phyloP scores from a whole-genome alignment of 2,329 filamentous ascomycete genomes.

The Plectosphaerella cucumerina region DNA sequence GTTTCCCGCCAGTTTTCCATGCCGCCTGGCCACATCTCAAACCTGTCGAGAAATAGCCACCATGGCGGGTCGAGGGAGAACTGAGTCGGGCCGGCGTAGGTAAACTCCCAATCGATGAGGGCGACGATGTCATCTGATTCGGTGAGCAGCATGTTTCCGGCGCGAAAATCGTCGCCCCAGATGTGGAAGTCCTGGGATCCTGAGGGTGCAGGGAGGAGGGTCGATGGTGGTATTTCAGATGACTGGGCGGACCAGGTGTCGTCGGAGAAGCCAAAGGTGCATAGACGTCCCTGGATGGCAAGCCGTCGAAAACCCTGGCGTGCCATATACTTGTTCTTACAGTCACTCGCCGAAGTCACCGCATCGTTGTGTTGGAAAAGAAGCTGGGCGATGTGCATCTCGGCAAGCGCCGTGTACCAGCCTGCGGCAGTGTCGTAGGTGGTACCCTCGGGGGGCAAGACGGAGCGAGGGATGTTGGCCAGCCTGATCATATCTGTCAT shows the following conservation, averaged over 20 bases:
- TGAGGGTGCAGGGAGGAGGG: background rate
- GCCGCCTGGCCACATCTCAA: conserved; percentile 26
- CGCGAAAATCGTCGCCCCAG: conserved; percentile 27
- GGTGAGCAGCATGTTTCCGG: conserved; percentile 27
- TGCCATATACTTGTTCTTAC: conserved; percentile 25
- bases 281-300: conserved; percentile 6
- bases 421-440: conserved; percentile 24
- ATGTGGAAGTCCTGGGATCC: conserved; percentile 13
- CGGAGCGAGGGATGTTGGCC: conserved; percentile 16
- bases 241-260: conserved; percentile 3
- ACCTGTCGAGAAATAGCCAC: conserved; percentile 30
- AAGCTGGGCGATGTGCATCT: conserved; percentile 30
- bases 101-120: conserved; percentile 21
- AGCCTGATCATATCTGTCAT: conserved; percentile 33
- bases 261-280: conserved; percentile 3
- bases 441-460: conserved; percentile 14
- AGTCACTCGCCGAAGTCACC: conserved; percentile 22
- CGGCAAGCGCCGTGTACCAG: conserved; percentile 30
- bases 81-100: conserved; percentile 1
- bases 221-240: background rate
- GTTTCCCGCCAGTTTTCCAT: conserved; percentile 22
- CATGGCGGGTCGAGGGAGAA: conserved; percentile 30
- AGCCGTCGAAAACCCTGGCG: conserved; percentile 26
- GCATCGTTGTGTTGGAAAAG: conserved; percentile 30
- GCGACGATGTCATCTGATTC: conserved; percentile 20